Base-by-base conservation (phyloP, 306 rosid genomes). In the Mucuna pruriens region DNA sequence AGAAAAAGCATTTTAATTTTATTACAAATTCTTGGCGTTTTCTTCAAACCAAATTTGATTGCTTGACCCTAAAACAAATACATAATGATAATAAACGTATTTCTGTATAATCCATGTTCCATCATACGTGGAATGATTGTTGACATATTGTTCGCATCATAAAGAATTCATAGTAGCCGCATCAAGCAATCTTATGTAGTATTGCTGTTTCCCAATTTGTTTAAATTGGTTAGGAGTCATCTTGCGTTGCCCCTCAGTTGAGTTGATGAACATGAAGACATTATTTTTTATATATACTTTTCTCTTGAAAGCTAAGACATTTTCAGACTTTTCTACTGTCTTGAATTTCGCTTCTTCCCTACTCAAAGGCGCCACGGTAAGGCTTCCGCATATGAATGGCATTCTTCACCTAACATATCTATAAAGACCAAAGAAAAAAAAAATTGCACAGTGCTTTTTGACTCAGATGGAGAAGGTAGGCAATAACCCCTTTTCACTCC, bases 221-320 rank as follows among this genome's bases (percentile, higher is more conserved):
- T 16, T 67, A 44, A 20, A 64, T 12, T 38, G 65, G 57, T 55
- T 60, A 74, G 22, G 80, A 39, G 34, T 60, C 83, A 85, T 58
- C 71, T 45, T 52, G 9, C 48, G 67, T 45, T 52, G 9, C 48
- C 48, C 22, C 65, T 36, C 36, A 15, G 5, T 52, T 65, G 67
- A 64, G 72, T 78, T 69, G 74, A 90, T 82, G 75, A 74, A 76
- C 78, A 73, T 15, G 72, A 78, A 72, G 66, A 60, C 65, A 66
- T 49, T 40, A 65, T 71, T 79, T 79, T 75, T 66, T 44, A 52
- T 74, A 51, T 61, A 46, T 84, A 73, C 71, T 84, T 92, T 74
- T 88, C 86, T 91, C 97, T 93, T 93, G 86, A 82, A 90, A 90
- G 92, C 91, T 77, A 93, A 91, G 97, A 75, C 75, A 85, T 74